Evolutionary conservation across 2,329 filamentous ascomycete genomes (phyloP).

Genomic region (Hortaea werneckii): DNA sequence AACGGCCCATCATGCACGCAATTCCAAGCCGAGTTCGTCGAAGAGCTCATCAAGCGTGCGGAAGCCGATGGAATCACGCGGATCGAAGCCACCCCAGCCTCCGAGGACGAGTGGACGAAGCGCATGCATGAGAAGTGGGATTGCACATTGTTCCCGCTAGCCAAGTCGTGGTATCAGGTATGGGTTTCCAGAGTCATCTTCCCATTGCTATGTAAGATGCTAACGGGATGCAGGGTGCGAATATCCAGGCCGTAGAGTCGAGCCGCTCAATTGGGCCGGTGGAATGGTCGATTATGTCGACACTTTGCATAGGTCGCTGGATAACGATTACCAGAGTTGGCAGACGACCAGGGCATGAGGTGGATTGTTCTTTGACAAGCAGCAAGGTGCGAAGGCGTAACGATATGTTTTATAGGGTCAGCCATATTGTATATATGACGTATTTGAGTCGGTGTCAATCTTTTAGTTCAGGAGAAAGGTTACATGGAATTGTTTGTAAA

Average conservation of each 20-base stretch:
- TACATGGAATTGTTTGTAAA: too few species aligned
- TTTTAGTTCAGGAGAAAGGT: too few species aligned
- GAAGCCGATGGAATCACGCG: slow-evolving; percentile 29
- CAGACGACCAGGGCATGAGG: slow-evolving; percentile 3
- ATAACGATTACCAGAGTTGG: slow-evolving; percentile 23
- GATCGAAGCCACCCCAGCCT: slow-evolving; percentile 31
- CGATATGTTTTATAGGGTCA: too few species aligned
- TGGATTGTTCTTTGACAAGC: too few species aligned
- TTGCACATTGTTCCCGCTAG: slow-evolving; percentile 19
- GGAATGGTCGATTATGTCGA: slow-evolving; percentile 22
- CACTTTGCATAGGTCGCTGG: slow-evolving; percentile 17
- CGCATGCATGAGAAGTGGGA: slow-evolving; percentile 19
- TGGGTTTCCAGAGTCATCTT: background rate
- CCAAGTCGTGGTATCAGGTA: slow-evolving; percentile 24
- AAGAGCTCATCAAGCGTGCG: slow-evolving; percentile 31
- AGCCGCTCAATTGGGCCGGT: slow-evolving; percentile 36
- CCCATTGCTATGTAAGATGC: too few species aligned
- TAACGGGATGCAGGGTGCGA: slow-evolving; percentile 24
- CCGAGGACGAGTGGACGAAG: slow-evolving; percentile 33
- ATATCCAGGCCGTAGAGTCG: slow-evolving; percentile 37
- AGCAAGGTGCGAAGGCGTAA: too few species aligned
- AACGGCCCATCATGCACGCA: slow-evolving; percentile 37
- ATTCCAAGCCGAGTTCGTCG: slow-evolving; percentile 36
- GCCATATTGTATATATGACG: too few species aligned
- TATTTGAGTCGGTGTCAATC: too few species aligned